These are phyloP conservation scores for Trichoderma pleuroti DNA, from an alignment of 2,329 filamentous ascomycete species.

Conservation along the genomic window DNA sequence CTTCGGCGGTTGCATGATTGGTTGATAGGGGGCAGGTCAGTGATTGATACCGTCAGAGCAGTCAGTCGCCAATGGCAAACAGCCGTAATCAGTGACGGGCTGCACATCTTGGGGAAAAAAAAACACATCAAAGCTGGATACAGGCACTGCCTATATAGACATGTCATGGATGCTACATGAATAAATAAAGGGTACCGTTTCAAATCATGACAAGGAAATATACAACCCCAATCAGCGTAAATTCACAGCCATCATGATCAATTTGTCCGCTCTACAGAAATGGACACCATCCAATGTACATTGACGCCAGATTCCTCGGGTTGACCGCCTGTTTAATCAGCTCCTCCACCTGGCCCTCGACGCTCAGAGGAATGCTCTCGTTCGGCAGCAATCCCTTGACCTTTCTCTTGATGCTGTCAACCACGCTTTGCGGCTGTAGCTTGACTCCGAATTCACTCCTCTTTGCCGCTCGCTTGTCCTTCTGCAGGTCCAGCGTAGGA, in stretches of 20 bases:
- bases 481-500: constrained; percentile 86
- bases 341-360: constrained; percentile 97
- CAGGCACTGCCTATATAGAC: too few species aligned
- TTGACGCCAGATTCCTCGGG: constrained; percentile 73
- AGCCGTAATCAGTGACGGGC: neutral
- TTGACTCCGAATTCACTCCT: constrained; percentile 41
- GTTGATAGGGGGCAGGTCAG: neutral
- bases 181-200: neutral
- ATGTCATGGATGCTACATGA: neutral
- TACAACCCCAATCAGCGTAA: neutral
- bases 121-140: neutral
- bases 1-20: neutral
- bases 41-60: neutral
- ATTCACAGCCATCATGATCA: neutral
- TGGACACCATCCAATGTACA: constrained; percentile 94
- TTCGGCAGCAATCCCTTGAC: constrained; percentile 77
- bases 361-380: constrained; percentile 87
- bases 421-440: constrained; percentile 65
- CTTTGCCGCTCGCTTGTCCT: constrained; percentile 51
- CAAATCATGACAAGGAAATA: neutral
- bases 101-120: neutral
- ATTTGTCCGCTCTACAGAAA: constrained; percentile 43
- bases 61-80: neutral
- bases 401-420: constrained; percentile 86
- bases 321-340: constrained; percentile 84